Evolutionary conservation across 345 rosid species (phyloP).

Genomic region (Cardiospermum halicacabum): DNA sequence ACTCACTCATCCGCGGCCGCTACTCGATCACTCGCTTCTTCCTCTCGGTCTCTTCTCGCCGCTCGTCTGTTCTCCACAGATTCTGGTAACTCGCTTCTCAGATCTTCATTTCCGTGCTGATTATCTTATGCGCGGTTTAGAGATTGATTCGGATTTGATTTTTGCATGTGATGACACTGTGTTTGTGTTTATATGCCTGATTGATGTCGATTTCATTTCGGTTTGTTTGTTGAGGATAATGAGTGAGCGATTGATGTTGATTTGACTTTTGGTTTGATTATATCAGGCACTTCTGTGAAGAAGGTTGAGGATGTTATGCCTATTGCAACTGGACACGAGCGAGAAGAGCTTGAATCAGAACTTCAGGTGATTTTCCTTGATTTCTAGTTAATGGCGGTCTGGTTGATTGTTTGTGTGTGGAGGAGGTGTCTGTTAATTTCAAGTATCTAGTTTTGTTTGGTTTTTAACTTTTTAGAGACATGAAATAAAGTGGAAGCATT

Average conservation of each 20-base stretch:
- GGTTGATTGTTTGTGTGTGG: background rate
- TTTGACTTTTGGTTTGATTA: constrained; percentile 22
- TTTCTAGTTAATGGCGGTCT: background rate
- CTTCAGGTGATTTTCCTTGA: constrained; percentile 42
- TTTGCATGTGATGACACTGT: background rate
- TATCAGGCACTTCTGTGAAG: constrained; percentile 41
- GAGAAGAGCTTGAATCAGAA: constrained; percentile 81
- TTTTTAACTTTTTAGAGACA: background rate
- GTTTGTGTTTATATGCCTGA: background rate
- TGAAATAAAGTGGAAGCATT: background rate
- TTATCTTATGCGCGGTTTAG: background rate
- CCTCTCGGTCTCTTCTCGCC: constrained; percentile 29
- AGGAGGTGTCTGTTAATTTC: background rate
- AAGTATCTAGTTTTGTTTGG: background rate
- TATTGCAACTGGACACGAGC: constrained; percentile 90
- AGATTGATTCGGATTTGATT: background rate
- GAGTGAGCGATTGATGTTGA: background rate
- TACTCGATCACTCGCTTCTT: constrained; percentile 30
- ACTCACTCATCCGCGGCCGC: constrained; percentile 21
- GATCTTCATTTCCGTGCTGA: background rate
- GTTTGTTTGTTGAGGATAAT: background rate
- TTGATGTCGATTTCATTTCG: background rate
- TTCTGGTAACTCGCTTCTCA: constrained; percentile 36
- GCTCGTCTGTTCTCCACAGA: constrained; percentile 43
- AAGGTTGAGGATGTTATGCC: constrained; percentile 74